Percentiles rank a stretch among this genome's conserved stretches.
Conservation (phyloP, 495 filamentous ascomycete genomes). For the Penicillium samsonianum region DNA sequence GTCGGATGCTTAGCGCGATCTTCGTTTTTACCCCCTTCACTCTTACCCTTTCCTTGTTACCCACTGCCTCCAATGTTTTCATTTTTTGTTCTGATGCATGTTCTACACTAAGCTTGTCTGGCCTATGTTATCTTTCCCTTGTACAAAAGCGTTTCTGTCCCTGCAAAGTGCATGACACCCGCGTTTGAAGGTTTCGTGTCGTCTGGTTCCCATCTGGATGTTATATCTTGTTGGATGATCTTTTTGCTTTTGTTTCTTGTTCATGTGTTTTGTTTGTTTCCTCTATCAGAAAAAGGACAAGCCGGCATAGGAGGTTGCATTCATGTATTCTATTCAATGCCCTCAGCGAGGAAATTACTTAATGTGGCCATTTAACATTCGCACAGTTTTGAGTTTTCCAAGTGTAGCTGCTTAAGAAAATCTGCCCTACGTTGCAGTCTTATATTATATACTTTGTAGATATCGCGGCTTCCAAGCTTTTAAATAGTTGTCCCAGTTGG, state of each 20-base stretch:
- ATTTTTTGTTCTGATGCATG: conserved; percentile 19
- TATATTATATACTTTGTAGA: neutral
- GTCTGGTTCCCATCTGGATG: conserved; percentile 18
- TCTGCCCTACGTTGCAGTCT: neutral
- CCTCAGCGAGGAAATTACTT: conserved; percentile 29
- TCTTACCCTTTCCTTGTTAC: conserved; percentile 14
- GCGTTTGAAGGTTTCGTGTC: conserved; percentile 23
- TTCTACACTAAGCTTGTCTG: conserved; percentile 24
- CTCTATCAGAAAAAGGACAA: conserved; percentile 17
- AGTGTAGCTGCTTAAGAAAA: neutral
- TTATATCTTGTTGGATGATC: conserved; percentile 19
- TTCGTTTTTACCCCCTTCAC: conserved; percentile 16
- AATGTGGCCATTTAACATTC: conserved; percentile 23
- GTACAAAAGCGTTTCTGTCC: conserved; percentile 44
- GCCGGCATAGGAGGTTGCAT: conserved; percentile 27
- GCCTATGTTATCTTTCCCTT: conserved; percentile 23
- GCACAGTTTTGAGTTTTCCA: neutral
- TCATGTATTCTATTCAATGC: conserved; percentile 35
- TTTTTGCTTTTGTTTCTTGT: conserved; percentile 23
- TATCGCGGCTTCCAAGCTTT: neutral
- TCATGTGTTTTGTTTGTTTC: conserved; percentile 16
- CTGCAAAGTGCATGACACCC: conserved; percentile 17
- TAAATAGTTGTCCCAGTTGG: conserved; percentile 19
- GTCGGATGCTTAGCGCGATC: conserved; percentile 39
- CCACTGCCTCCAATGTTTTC: conserved; percentile 12